Percentiles rank a stretch among this genome's conserved stretches.
Evolutionary conservation across 1,139 yeast genomes (phyloP).

Genomic region (Yamadazyma oceani): DNA sequence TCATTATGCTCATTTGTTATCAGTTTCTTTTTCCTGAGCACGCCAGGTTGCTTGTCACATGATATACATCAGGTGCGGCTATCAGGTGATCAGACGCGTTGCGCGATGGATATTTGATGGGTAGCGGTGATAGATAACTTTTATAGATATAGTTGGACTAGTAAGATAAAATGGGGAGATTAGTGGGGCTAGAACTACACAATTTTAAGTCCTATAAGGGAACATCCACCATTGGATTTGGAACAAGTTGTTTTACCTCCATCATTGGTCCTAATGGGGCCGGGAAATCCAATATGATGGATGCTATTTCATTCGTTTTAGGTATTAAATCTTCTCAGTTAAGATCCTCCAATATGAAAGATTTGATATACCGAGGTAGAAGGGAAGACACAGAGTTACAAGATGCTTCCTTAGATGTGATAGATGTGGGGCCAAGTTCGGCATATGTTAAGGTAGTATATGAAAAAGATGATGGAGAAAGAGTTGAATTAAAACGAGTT

Average conservation of each 20-base stretch:
- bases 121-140: too few species aligned
- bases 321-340: constrained; percentile 80
- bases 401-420: constrained; percentile 17
- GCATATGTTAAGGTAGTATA: constrained; percentile 87
- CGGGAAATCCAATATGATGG: constrained; percentile 98
- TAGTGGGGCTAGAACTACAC: constrained; percentile 69
- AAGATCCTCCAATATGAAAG: constrained; percentile 72
- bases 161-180: constrained; percentile 61
- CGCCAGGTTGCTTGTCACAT: too few species aligned
- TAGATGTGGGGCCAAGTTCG: constrained; percentile 45
- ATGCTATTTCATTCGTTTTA: constrained; percentile 91
- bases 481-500: constrained; percentile 52
- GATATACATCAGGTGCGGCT: too few species aligned
- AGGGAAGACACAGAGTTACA: constrained; percentile 14
- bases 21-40: too few species aligned
- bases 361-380: constrained; percentile 65
- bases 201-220: constrained; percentile 94
- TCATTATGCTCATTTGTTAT: too few species aligned
- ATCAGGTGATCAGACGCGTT: too few species aligned
- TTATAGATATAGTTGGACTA: too few species aligned
- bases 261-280: constrained; percentile 98
- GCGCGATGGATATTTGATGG: too few species aligned
- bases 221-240: constrained; percentile 74
- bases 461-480: constrained; percentile 58
- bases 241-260: constrained; percentile 78